Base-by-base conservation (phyloP, 2,329 filamentous ascomycete genomes). In the Emmonsiellopsis sp. region DNA sequence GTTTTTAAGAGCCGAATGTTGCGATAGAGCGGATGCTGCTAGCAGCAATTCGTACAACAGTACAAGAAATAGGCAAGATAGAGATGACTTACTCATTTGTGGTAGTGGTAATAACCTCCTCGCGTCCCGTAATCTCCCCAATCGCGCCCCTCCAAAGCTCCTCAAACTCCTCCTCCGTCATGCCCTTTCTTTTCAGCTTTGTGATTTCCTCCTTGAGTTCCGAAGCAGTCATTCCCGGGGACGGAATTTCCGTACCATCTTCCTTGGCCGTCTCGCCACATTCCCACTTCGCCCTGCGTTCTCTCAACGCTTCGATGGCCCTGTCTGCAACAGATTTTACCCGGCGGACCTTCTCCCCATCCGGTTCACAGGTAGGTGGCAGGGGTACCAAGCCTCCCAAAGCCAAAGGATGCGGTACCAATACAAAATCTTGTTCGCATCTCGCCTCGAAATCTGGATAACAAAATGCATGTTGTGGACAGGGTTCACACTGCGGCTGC, bases 301-400 rank as follows among this genome's bases (percentile, higher is more conserved):
- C 83, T 52, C 93, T 82, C 48, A 98, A 79, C 62, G 91, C 86
- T 62, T 95, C 89, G 3, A 97, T 80, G 1, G 88, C 90, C 67
- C 85, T 87, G 66, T 97, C 86, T 6, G 91, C 89, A 13, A 98
- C 89, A 17, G 85, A 82, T 63, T 92, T 88, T 48, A 97, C 86
- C 14, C 87, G 86, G 40, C 88, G 83, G 6, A 86, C 88, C 69
- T 95, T 96, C 63, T 94, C 89, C 56, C 90, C 90, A 68, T 98
- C 94, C 0, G 93, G 87, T 70, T 96, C 92, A 69, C 93, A 98
- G 4, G 88, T 91, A 1, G 94, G 92, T 5, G 91, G 84, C 7
- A 98, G 74, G 6, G 93, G 93, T 5, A 97, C 65, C 3, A 94
- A 65, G 0, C 93, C 91, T 48, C 85, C 84, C 0, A 96, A 68